Conservation (phyloP, 208 protist species). For the Phytomonas sp. region DNA sequence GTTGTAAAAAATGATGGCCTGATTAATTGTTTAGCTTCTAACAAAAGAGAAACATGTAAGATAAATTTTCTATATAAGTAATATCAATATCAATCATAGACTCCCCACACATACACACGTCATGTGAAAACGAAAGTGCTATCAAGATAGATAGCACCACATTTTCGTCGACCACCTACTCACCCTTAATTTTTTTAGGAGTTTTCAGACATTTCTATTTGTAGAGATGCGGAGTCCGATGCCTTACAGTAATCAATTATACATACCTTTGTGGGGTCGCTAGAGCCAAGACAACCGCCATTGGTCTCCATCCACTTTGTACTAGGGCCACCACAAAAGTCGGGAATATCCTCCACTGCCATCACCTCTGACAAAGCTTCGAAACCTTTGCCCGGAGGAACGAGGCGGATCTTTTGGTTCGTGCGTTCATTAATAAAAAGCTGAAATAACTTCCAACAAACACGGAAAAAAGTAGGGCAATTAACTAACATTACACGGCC, state of each 20-base stretch:
- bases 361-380: slow-evolving; percentile 50
- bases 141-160: not conserved
- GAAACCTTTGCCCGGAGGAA: slow-evolving; percentile 32
- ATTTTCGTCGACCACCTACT: not conserved
- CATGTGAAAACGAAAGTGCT: not conserved
- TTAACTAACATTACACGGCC: slow-evolving; percentile 74
- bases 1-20: not conserved
- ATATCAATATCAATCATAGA: not conserved
- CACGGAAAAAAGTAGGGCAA: slow-evolving; percentile 60
- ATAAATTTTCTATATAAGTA: not conserved
- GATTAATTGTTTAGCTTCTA: not conserved
- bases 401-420: slow-evolving; percentile 71
- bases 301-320: slow-evolving; percentile 59
- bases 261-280: slow-evolving; percentile 48
- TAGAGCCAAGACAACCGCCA: slow-evolving; percentile 40
- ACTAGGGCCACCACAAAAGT: slow-evolving; percentile 66
- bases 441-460: slow-evolving; percentile 70
- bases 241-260: slow-evolving; percentile 3
- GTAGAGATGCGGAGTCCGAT: not conserved
- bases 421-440: slow-evolving; percentile 78
- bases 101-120: not conserved
- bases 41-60: slow-evolving; percentile 2
- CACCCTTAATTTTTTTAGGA: not conserved
- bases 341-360: slow-evolving; percentile 57
- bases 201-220: not conserved